Evolutionary conservation across 2,329 filamentous ascomycete genomes (phyloP), one percentile per base, ranked within the genome.

Genomic region (Thielaviopsis punctulata): DNA sequence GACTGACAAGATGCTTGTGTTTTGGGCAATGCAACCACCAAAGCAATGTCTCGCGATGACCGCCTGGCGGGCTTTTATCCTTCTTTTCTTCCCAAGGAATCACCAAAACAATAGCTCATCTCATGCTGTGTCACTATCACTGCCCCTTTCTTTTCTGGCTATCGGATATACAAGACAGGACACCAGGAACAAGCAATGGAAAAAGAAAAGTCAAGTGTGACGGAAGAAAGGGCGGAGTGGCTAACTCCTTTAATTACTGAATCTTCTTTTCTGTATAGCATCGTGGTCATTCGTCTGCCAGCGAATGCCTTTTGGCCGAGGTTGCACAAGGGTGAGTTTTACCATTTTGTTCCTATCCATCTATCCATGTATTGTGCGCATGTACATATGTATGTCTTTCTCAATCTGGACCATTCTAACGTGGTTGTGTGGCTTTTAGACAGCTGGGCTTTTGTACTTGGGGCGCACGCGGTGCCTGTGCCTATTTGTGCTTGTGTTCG

Each of bases 391-490:
- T n/a, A n/a, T n/a, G n/a, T n/a, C n/a, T n/a, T n/a, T n/a, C n/a
- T n/a, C n/a, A n/a, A n/a, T n/a, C n/a, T n/a, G n/a, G n/a, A n/a
- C n/a, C n/a, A n/a, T n/a, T n/a, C n/a, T n/a, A n/a, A n/a, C n/a
- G n/a, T n/a, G n/a, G n/a, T n/a, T n/a, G n/a, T 36, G 30, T 36
- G 7, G 13, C n/a, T 15, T 15, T 3, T 43, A 73, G 71, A 52
- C 69, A 66, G 33, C 59, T 75, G 21, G 62, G 76, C 10, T 69
- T 72, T 57, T 80, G 77, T 61, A 79, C 77, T 49, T 80, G 78
- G 78, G 77, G 77, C 44, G 66, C 70, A 56, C 64, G 67, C 9
- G 76, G 76, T 57, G 67, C 67, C 44, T 62, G 61, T 54, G 61
- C 59, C 19, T 44, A 49, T 44, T n/a, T n/a, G n/a, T n/a, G n/a